A percentile compares a stretch with the other conserved stretches of the same genome.
Conservation (phyloP, 1,284 basidiomycete genomes). For the Cystobasidium pallidum region DNA sequence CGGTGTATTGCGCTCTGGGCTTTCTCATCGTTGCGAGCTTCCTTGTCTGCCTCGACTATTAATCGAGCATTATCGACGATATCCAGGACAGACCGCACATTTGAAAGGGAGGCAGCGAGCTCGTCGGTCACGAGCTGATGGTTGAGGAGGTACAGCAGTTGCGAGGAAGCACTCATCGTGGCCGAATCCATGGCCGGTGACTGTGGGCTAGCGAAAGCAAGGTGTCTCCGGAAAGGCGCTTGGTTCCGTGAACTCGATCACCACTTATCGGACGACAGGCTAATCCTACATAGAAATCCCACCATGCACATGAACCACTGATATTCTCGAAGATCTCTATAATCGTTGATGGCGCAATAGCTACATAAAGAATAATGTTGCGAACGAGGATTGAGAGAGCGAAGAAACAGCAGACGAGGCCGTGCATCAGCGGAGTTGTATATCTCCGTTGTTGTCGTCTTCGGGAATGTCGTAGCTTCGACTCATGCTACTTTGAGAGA, state of each 20-base stretch:
- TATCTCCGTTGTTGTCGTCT: slow-evolving; percentile 11
- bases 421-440: slow-evolving; percentile 28
- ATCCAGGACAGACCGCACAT: slow-evolving; percentile 4
- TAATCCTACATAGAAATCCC: too few relatives aligned
- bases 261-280: too few relatives aligned
- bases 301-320: too few relatives aligned
- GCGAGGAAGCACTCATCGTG: neutral
- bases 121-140: slow-evolving; percentile 42
- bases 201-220: neutral
- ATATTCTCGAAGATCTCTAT: too few relatives aligned
- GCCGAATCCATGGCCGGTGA: slow-evolving; percentile 16
- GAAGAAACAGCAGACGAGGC: neutral
- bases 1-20: slow-evolving; percentile 35
- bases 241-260: neutral
- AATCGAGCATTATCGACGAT: slow-evolving; percentile 4
- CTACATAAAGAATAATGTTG: neutral
- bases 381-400: neutral
- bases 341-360: too few relatives aligned
- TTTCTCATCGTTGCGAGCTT: slow-evolving; percentile 12
- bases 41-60: slow-evolving; percentile 23
- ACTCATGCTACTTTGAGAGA: slow-evolving; percentile 7
- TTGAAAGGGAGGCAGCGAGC: slow-evolving; percentile 10
- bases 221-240: neutral
- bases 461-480: neutral
- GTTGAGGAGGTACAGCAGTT: slow-evolving; percentile 40